These are phyloP conservation scores for Euphorbia corollata DNA, from an alignment of 441 rosid genomes.

Conservation along the genomic window DNA sequence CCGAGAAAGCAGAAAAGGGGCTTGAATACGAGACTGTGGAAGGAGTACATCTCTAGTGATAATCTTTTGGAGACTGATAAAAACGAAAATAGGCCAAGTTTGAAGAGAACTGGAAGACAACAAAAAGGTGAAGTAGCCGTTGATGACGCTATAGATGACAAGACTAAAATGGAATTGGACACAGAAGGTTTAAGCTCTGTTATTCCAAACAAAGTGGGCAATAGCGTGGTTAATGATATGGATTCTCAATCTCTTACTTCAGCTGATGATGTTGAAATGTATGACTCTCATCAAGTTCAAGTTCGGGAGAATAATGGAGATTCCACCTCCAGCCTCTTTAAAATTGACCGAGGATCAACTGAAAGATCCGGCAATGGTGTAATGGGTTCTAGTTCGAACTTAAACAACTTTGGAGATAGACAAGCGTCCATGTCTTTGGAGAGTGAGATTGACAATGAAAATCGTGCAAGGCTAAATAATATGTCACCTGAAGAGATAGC, in stretches of 20 bases:
- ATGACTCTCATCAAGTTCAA: constrained; percentile 17
- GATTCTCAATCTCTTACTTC: constrained; percentile 16
- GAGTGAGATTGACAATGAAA: constrained; percentile 77
- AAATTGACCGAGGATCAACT: constrained; percentile 12
- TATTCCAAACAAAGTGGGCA: constrained; percentile 12
- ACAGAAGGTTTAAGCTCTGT: constrained; percentile 12
- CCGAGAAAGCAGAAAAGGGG: constrained; percentile 59
- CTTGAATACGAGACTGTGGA: constrained; percentile 52
- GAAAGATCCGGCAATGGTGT: constrained; percentile 21
- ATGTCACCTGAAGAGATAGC: constrained; percentile 79
- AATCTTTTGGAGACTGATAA: constrained; percentile 20
- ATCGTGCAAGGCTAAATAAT: constrained; percentile 43
- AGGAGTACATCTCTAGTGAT: constrained; percentile 34
- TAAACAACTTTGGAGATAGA: constrained; percentile 27
- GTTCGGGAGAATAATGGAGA: constrained; percentile 18
- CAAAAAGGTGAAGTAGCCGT: constrained; percentile 19
- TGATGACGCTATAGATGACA: constrained; percentile 19
- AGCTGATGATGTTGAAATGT: constrained; percentile 25
- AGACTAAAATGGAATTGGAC: constrained; percentile 32
- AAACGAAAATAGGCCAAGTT: constrained; percentile 14
- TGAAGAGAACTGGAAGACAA: constrained; percentile 22
- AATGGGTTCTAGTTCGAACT: constrained; percentile 27
- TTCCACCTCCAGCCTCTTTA: constrained; percentile 4
- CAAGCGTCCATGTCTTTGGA: constrained; percentile 44
- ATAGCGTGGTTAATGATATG: constrained; percentile 15